Conservation (phyloP, 441 rosid genomes). For the Croton laevigatus region DNA sequence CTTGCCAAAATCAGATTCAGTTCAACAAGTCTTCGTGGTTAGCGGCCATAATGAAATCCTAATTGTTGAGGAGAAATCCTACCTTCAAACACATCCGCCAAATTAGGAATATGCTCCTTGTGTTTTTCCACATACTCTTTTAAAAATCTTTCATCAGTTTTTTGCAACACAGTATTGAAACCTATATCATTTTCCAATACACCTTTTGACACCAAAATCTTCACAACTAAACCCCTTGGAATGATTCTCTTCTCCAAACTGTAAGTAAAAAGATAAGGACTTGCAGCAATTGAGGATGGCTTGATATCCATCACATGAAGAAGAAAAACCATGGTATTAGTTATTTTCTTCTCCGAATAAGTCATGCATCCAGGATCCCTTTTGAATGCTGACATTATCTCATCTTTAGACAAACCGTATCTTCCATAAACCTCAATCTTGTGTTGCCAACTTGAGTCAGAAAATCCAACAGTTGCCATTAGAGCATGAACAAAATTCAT, state of each 20-base stretch:
- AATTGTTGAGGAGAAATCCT: background rate
- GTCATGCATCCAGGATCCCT: slow-evolving; percentile 18
- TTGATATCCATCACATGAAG: slow-evolving; percentile 20
- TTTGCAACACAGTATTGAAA: background rate
- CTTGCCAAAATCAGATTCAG: too few species aligned
- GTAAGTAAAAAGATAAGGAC: background rate
- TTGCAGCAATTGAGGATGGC: background rate
- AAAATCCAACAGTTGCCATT: too few species aligned
- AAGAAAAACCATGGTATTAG: slow-evolving; percentile 19
- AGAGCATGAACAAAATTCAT: background rate
- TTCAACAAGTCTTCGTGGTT: too few species aligned
- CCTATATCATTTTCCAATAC: background rate
- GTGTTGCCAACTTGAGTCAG: slow-evolving; percentile 18
- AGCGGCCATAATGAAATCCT: too few species aligned
- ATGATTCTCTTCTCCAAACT: slow-evolving; percentile 25
- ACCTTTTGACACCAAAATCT: slow-evolving; percentile 11
- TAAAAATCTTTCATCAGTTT: background rate
- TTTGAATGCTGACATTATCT: slow-evolving; percentile 16
- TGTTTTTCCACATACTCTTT: background rate
- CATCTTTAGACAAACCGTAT: slow-evolving; percentile 34
- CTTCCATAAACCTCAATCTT: slow-evolving; percentile 19
- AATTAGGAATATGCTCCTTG: background rate
- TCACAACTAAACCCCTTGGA: slow-evolving; percentile 15
- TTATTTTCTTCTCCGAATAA: slow-evolving; percentile 18
- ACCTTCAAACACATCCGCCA: background rate